Conservation (phyloP, 1,284 basidiomycete species). For the Amylostereum areolatum region DNA sequence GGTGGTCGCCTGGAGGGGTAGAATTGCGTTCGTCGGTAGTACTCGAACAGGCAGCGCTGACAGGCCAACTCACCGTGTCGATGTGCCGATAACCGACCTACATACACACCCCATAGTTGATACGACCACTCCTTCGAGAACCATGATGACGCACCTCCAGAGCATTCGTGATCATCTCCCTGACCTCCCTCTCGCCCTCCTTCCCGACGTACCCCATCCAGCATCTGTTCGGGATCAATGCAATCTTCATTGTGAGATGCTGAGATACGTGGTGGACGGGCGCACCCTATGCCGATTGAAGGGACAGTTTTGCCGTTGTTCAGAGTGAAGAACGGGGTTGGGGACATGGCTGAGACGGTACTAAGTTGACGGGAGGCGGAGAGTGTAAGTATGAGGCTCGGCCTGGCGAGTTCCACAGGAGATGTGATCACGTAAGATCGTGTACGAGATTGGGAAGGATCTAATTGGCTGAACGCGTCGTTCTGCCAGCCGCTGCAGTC, state of each 20-base stretch:
- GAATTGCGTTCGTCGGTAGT: neutral
- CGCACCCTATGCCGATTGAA: neutral
- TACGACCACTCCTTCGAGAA: neutral
- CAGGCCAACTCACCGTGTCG: conserved; percentile 27
- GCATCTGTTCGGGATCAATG: conserved; percentile 22
- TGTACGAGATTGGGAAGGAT: no score
- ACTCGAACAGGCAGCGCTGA: no score
- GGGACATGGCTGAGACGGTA: no score
- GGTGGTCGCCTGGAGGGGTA: conserved; percentile 8
- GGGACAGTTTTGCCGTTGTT: neutral
- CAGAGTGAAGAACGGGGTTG: no score
- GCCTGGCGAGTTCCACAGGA: no score
- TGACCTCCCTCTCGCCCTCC: conserved; percentile 27
- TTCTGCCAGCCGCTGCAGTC: no score
- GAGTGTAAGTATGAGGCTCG: no score
- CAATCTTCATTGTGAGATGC: neutral
- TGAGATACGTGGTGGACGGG: neutral
- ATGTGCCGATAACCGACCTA: conserved; percentile 34
- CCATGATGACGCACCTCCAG: conserved; percentile 22
- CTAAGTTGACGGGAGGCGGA: no score
- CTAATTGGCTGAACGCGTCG: no score
- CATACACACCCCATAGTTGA: neutral
- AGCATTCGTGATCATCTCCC: conserved; percentile 30
- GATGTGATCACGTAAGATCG: no score
- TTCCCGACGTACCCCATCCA: conserved; percentile 35